Evolutionary conservation across 345 rosid genomes (phyloP), one percentile per base, ranked within the genome.

Genomic region (Tarenaya hassleriana): DNA sequence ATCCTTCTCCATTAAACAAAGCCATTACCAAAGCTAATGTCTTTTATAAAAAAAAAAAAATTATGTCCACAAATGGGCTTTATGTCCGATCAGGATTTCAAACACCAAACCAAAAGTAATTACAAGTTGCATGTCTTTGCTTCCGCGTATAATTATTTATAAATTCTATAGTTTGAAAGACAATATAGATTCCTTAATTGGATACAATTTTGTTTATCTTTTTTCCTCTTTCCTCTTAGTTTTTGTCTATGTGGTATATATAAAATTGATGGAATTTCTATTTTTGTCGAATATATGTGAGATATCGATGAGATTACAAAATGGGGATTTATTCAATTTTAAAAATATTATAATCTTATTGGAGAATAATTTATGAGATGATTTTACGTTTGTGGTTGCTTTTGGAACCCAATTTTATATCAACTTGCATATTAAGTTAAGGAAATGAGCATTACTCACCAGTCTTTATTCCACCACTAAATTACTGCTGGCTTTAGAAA

Each of bases 401-500:
- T 32, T n/a, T 31, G 55, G 34, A 64, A 24, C 56, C 46, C 46
- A 32, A 41, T 33, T 52, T 59, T 16, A 59, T 43, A 47, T 21
- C 66, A 60, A 47, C 61, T 66, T 66, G 66, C 66, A 40, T 47
- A 59, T 59, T 66, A 66, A 66, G 70, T 59, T 52, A 66, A 66
- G 56, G 65, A 11, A 66, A 47, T n/a, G 58, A 66, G 52, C 46
- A 66, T 66, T 61, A 60, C 47, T 60, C 66, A 66, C 59, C 60
- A 66, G 47, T 53, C 71, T 66, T 66, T 60, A 66, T 60, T 59
- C 70, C 66, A 66, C 61, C 66, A 66, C 70, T n/a, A n/a, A n/a
- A n/a, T n/a, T n/a, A n/a, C n/a, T n/a, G n/a, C n/a, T 33, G 54
- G 24, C 65, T 66, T 66, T 66, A 47, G 32, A 59, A 66, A 47